Evolutionary conservation across 345 rosid species (phyloP).

Genomic region (Aquilaria yunnanensis): DNA sequence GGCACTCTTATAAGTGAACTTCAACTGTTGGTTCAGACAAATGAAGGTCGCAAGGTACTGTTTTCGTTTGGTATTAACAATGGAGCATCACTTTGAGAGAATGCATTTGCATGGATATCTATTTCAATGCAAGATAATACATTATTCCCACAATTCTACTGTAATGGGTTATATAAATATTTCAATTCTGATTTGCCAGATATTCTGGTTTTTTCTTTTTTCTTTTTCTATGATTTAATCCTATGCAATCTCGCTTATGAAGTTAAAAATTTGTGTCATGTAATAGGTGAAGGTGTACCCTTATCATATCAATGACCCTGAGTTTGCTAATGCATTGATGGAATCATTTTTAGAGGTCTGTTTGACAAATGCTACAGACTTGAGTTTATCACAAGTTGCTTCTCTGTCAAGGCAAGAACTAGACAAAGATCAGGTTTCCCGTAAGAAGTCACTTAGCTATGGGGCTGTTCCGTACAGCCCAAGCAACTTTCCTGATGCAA

Average conservation of each 20-base stretch:
- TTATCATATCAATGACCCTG: constrained; percentile 71
- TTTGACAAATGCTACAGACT: constrained; percentile 22
- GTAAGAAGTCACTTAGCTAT: constrained; percentile 18
- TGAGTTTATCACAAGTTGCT: constrained; percentile 22
- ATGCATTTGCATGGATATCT: not conserved
- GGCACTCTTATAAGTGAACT: constrained; percentile 55
- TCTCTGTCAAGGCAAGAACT: constrained; percentile 21
- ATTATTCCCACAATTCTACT: too few relatives aligned
- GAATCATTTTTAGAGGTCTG: constrained; percentile 65
- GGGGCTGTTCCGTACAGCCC: constrained; percentile 49
- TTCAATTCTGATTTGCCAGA: constrained; percentile 1
- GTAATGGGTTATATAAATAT: too few relatives aligned
- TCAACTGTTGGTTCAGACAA: constrained; percentile 45
- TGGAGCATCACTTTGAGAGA: not conserved
- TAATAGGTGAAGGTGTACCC: constrained; percentile 57
- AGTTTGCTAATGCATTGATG: constrained; percentile 77
- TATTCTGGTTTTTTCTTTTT: constrained; percentile 6
- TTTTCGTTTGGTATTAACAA: constrained; percentile 7
- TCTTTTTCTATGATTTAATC: not conserved
- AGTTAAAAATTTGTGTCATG: constrained; percentile 11
- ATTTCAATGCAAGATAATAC: too few relatives aligned
- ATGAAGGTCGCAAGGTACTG: constrained; percentile 57
- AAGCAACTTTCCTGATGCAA: constrained; percentile 73
- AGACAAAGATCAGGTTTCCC: constrained; percentile 19
- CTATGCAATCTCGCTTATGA: constrained; percentile 2